These are phyloP conservation scores for Penicillium daleae DNA, from an alignment of 495 filamentous ascomycete species.

Conservation along the genomic window DNA sequence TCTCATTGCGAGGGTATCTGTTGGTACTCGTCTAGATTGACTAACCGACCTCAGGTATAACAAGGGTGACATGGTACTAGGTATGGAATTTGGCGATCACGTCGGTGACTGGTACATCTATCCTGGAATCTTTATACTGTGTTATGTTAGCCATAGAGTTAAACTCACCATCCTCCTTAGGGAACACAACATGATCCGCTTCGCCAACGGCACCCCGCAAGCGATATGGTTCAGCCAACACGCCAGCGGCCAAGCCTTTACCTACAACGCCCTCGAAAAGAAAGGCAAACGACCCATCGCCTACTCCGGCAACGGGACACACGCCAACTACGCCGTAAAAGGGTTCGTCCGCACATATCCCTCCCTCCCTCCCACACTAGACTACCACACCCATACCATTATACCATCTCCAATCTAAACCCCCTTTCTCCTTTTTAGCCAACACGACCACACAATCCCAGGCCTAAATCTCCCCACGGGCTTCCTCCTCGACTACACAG, in stretches of 20 bases:
- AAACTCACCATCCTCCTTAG: too few species aligned
- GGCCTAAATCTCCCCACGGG: slow-evolving; percentile 64
- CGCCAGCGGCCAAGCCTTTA: slow-evolving; percentile 64
- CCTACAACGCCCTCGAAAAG: slow-evolving; percentile 58
- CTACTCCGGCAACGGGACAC: slow-evolving; percentile 61
- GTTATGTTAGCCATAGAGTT: too few species aligned
- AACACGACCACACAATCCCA: slow-evolving; percentile 66
- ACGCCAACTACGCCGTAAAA: slow-evolving; percentile 60
- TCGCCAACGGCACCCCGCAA: slow-evolving; percentile 58
- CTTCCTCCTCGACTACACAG: slow-evolving; percentile 63
- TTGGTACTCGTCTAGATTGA: not conserved
- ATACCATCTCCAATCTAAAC: too few species aligned
- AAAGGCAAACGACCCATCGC: slow-evolving; percentile 51
- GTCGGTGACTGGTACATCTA: slow-evolving; percentile 61
- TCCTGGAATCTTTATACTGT: not conserved
- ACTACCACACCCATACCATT: too few species aligned
- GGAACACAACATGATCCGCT: slow-evolving; percentile 73
- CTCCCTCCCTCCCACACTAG: not conserved
- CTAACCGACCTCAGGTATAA: slow-evolving; percentile 43
- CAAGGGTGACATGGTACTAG: slow-evolving; percentile 52
- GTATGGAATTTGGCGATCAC: slow-evolving; percentile 60
- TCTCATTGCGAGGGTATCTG: not conserved
- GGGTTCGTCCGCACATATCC: slow-evolving; percentile 41
- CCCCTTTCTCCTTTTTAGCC: too few species aligned
- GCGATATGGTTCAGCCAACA: slow-evolving; percentile 69